Evolutionary conservation across 2,329 filamentous ascomycete species (phyloP).

Genomic region (Plenodomus biglobosus): DNA sequence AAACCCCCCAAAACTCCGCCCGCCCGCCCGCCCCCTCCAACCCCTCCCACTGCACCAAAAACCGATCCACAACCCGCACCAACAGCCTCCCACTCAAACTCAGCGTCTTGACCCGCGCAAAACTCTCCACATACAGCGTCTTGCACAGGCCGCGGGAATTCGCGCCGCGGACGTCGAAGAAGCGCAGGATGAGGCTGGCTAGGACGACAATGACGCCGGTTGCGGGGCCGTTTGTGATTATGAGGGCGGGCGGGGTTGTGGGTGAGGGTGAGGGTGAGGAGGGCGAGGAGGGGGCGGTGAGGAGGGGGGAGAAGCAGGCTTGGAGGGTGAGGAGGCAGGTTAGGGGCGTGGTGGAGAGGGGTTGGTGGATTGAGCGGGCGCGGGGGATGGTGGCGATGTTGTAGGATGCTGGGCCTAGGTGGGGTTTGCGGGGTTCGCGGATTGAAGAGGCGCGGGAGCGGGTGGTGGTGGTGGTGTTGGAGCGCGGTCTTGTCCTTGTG

Average conservation of each 20-base stretch:
- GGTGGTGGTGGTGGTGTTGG: neutral
- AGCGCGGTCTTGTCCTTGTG: neutral
- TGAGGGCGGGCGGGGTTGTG: conserved; percentile 49
- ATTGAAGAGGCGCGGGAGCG: neutral
- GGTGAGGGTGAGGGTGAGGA: conserved; percentile 56
- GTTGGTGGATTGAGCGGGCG: conserved; percentile 80
- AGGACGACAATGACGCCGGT: conserved; percentile 77
- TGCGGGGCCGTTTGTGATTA: conserved; percentile 86
- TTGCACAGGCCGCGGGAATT: conserved; percentile 59
- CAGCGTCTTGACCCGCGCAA: conserved; percentile 79
- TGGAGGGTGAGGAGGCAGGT: conserved; percentile 67
- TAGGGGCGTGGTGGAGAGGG: conserved; percentile 70
- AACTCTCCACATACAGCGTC: conserved; percentile 87
- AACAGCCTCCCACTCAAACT: conserved; percentile 84
- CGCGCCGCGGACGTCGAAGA: conserved; percentile 48
- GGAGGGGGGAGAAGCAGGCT: conserved; percentile 61
- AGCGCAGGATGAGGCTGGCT: conserved; percentile 58
- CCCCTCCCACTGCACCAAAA: conserved; percentile 78
- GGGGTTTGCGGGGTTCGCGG: conserved; percentile 5
- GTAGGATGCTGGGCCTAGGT: conserved; percentile 50
- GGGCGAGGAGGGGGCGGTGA: conserved; percentile 29
- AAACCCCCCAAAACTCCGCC: conserved; percentile 49
- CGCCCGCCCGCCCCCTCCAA: conserved; percentile 52
- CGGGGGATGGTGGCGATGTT: conserved; percentile 70
- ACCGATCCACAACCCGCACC: conserved; percentile 69